Percentiles rank a stretch among this genome's conserved stretches.
phyloP scores from a whole-genome alignment of 495 filamentous ascomycete genomes.

The Margaritispora aquatica region DNA sequence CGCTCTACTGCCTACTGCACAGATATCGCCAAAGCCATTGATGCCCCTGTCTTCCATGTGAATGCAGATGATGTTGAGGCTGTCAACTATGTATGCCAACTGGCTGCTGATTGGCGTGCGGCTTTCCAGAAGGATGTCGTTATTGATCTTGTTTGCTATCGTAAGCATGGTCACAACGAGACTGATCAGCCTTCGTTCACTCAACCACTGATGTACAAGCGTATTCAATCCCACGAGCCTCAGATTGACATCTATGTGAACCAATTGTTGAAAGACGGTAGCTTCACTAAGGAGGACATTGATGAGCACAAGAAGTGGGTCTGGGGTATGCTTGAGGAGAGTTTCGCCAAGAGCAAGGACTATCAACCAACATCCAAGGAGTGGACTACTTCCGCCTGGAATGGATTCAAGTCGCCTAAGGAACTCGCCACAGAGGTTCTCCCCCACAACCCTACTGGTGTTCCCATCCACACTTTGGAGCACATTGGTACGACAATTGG shows the following conservation, averaged over 20 bases:
- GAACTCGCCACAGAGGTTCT: slow-evolving; percentile 92
- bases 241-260: slow-evolving; percentile 85
- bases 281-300: slow-evolving; percentile 95
- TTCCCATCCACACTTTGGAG: slow-evolving; percentile 60
- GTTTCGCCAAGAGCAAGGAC: slow-evolving; percentile 93
- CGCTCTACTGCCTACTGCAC: slow-evolving; percentile 98
- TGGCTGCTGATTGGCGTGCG: slow-evolving; percentile 94
- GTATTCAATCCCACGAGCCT: slow-evolving; percentile 70
- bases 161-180: slow-evolving; percentile 98
- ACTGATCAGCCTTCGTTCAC: slow-evolving; percentile 99
- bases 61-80: slow-evolving; percentile 98
- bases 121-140: slow-evolving; percentile 97
- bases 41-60: slow-evolving; percentile 97
- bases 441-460: slow-evolving; percentile 83
- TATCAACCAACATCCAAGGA: slow-evolving; percentile 95
- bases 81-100: slow-evolving; percentile 94
- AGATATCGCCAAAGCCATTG: slow-evolving; percentile 97
- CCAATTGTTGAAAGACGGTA: slow-evolving; percentile 80
- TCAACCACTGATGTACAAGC: slow-evolving; percentile 99
- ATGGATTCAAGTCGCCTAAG: slow-evolving; percentile 97
- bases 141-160: slow-evolving; percentile 97
- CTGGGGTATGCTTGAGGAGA: slow-evolving; percentile 97
- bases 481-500: slow-evolving; percentile 76
- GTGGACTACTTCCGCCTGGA: slow-evolving; percentile 98
- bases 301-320: slow-evolving; percentile 99